Base-by-base conservation (phyloP, 768 basidiomycete species). In the Heimioporus sp. region DNA sequence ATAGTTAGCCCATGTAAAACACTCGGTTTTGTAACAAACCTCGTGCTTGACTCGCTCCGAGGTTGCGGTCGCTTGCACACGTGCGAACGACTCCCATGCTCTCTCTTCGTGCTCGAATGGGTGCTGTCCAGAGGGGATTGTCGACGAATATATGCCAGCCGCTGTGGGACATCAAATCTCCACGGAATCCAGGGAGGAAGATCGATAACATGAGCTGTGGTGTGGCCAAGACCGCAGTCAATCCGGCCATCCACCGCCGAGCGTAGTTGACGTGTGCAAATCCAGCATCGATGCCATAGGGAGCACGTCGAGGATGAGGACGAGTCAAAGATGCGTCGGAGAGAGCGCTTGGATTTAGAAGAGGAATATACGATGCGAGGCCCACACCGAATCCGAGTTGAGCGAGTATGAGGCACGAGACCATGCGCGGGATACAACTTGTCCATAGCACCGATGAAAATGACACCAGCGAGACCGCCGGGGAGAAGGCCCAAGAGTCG, bases 241-340 rank as follows among this genome's bases (percentile, higher is more conserved):
- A 71, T 4, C 87, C 90, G 15, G 88, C 86, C 86, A 91, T 88
- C 82, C 82, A 92, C 46, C 90, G 72, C 90, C 90, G 92, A 3
- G 90, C 90, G 4, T 76, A 70, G 31, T 68, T 67, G 47, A 79
- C 68, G 51, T 79, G 77, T 52, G 75, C 79, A 57, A 87, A 87
- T 3, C 79, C 85, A 21, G 85, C 84, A 21, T 81, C 86, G 49
- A 85, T 83, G 17, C 81, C 85, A 62, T 90, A 92, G 0, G 87
- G 62, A 92, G 88, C 72, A 84, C 82, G 1, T 90, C 86, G 17
- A 90, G 87, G 64, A 91, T 92, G 48, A 91, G 72, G 11, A 88
- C 86, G 4, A 90, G 89, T 80, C 89, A 76, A 21, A 86, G 75
- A 8, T 81, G 74, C 10, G 87, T 89, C 0, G 88, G 89, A 0